Conservation (phyloP, 1,284 basidiomycete species). For the Microbotryomycetes sp. region DNA sequence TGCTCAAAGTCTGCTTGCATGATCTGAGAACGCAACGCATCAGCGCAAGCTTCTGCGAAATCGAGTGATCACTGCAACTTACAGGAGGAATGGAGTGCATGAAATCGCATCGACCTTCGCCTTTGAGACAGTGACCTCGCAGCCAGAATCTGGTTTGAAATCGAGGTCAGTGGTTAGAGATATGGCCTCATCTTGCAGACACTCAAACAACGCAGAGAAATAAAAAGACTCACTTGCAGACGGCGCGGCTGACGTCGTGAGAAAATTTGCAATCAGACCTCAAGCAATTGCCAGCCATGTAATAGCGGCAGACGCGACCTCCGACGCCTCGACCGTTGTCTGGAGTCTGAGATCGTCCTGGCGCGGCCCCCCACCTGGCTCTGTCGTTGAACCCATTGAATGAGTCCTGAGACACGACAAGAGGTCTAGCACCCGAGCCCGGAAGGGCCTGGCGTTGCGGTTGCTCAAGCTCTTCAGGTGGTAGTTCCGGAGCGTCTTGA, state of each 20-base stretch:
- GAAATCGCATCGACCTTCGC: slow-evolving; percentile 53
- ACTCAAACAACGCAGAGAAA: background rate
- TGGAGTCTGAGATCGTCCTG: slow-evolving; percentile 7
- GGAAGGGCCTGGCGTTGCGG: background rate
- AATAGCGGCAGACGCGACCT: slow-evolving; percentile 78
- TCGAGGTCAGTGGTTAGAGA: background rate
- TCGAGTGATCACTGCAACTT: background rate
- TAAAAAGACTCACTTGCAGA: slow-evolving; percentile 55
- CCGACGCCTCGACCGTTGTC: slow-evolving; percentile 29
- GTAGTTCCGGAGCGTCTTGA: slow-evolving; percentile 42
- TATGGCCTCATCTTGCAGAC: background rate
- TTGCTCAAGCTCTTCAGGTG: slow-evolving; percentile 13
- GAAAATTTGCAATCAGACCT: slow-evolving; percentile 90
- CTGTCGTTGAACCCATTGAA: slow-evolving; percentile 32
- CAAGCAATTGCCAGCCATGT: slow-evolving; percentile 90
- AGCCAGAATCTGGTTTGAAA: slow-evolving; percentile 91
- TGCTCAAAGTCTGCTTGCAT: slow-evolving; percentile 34
- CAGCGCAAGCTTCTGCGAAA: slow-evolving; percentile 23
- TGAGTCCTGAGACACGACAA: slow-evolving; percentile 35
- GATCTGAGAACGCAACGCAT: slow-evolving; percentile 18
- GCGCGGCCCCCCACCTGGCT: background rate
- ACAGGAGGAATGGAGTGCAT: slow-evolving; percentile 27
- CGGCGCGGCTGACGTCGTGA: slow-evolving; percentile 43
- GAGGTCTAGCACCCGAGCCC: slow-evolving; percentile 29
- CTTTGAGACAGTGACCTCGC: slow-evolving; percentile 88